These are phyloP conservation scores for Backusella morwellensis DNA, from an alignment of 192 early-diverging fungal species.

Conservation along the genomic window DNA sequence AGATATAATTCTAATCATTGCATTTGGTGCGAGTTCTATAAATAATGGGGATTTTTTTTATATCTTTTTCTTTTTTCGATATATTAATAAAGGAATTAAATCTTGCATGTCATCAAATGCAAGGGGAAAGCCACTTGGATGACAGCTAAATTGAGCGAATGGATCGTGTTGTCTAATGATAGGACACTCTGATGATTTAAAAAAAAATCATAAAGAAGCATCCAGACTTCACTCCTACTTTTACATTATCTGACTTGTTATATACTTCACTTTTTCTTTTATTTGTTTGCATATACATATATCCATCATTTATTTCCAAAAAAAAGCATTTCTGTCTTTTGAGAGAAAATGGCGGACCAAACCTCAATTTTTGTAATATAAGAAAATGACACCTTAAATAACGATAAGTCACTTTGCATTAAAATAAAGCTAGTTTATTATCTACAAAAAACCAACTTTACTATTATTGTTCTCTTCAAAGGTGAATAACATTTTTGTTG, in stretches of 20 bases:
- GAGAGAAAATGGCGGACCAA: not conserved
- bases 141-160: not conserved
- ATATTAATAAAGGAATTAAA: not conserved
- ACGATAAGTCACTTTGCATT: too few relatives aligned
- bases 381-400: not conserved
- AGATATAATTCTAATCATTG: not conserved
- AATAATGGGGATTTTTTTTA: not conserved
- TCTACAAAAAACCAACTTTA: not conserved
- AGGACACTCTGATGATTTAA: not conserved
- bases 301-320: not conserved
- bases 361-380: not conserved
- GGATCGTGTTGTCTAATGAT: not conserved
- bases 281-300: not conserved
- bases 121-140: not conserved
- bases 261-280: not conserved
- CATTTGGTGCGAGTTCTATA: not conserved
- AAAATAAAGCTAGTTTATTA: not conserved
- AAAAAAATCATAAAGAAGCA: too few relatives aligned
- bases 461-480: not conserved
- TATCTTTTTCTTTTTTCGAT: not conserved
- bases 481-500: not conserved
- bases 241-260: too few relatives aligned
- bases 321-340: not conserved
- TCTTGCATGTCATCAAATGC: not conserved
- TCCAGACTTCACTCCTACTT: too few relatives aligned